Evolutionary conservation across 2,329 filamentous ascomycete species (phyloP), one percentile per base, ranked within the genome.

Genomic region (Neonectria neomacrospora): DNA sequence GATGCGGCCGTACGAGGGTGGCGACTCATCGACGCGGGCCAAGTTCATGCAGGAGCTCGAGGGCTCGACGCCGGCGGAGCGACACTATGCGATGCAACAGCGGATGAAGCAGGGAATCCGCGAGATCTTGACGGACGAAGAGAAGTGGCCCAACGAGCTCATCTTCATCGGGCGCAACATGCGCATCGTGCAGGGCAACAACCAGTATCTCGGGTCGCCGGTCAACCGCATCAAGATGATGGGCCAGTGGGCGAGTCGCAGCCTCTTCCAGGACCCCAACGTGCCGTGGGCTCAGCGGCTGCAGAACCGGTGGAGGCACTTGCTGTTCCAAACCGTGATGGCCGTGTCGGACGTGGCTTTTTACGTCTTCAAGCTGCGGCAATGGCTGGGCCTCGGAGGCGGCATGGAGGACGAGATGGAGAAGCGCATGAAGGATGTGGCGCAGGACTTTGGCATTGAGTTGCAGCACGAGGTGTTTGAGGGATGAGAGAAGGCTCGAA

Each of bases 341-440:
- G 80, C 93, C 16, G 83, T 87, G 5, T 92, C 89, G 16, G 96
- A 98, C 77, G 75, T 96, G 0, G 87, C 91, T 11, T 99, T 97
- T 77, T 96, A 91, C 77, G 91, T 91, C 71, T 91, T 89, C 71
- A 92, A 91, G 80, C 54, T 96, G 7, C 86, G 88, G 69, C 94
- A 98, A 80, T 86, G 87, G 76, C 75, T 97, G 12, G 92, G 92
- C 0, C 78, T 89, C 3, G 93, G 94, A 0, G 85, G 89, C 10
- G 94, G 94, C 0, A 96, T 98, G 91, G 96, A 98, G 76, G 95
- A 97, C 75, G 93, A 95, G 76, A 89, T 98, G 65, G 96, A 98
- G 82, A 86, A 87, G 74, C 87, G 91, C 71, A 96, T 98, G 94
- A 90, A 87, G 78, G 87, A 85, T 61, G 92, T 97, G 84, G 95